A percentile compares a stretch with the other conserved stretches of the same genome.
These are phyloP conservation scores for Periconia digitata DNA, from an alignment of 2,329 filamentous ascomycete species.

Conservation along the genomic window DNA sequence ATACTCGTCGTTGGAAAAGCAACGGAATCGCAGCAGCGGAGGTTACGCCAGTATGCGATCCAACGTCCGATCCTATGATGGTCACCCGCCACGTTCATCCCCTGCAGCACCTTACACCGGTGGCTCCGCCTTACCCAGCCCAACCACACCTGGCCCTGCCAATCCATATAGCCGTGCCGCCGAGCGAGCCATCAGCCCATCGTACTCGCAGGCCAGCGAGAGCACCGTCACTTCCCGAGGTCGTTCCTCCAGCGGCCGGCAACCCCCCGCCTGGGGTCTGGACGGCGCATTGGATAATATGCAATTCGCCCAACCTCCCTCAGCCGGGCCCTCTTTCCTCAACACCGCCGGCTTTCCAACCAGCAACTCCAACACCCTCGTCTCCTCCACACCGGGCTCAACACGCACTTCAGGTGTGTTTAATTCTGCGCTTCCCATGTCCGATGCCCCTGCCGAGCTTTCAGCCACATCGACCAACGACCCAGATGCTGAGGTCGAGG, in stretches of 20 bases:
- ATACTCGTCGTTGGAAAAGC: conserved; percentile 41
- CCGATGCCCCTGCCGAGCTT: conserved; percentile 53
- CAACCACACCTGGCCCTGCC: not conserved
- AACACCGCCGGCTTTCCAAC: conserved; percentile 17
- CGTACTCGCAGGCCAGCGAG: conserved; percentile 30
- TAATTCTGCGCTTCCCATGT: conserved; percentile 81
- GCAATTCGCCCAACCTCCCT: conserved; percentile 14
- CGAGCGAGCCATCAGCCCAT: conserved; percentile 22
- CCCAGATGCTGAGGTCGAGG: conserved; percentile 63
- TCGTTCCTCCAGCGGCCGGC: conserved; percentile 13
- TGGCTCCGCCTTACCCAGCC: conserved; percentile 14
- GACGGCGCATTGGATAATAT: conserved; percentile 27
- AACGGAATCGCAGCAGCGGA: conserved; percentile 65
- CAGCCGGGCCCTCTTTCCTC: conserved; percentile 29
- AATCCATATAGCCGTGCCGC: conserved; percentile 18
- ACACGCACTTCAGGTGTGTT: conserved; percentile 74
- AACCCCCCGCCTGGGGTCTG: conserved; percentile 14
- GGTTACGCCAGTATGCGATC: conserved; percentile 55
- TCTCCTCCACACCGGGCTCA: conserved; percentile 26
- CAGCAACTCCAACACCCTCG: conserved; percentile 21
- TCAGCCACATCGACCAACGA: conserved; percentile 43
- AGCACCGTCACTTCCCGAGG: conserved; percentile 23
- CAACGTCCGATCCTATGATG: conserved; percentile 26
- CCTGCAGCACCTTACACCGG: conserved; percentile 23
- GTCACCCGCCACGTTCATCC: conserved; percentile 27